These are phyloP conservation scores for Hydnomerulius pinastri DNA, from an alignment of 768 basidiomycete genomes.

Conservation along the genomic window DNA sequence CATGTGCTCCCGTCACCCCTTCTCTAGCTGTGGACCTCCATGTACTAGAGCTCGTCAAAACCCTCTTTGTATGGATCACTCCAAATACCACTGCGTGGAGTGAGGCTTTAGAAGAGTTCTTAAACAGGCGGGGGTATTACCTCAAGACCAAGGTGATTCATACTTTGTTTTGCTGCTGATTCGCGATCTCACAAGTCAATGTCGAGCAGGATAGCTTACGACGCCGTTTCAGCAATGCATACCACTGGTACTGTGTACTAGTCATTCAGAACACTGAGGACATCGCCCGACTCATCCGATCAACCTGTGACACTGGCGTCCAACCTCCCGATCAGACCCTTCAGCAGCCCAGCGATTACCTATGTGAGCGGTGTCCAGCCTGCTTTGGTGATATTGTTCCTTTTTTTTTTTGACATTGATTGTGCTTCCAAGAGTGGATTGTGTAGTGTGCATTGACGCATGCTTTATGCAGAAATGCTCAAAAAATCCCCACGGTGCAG, in stretches of 20 bases:
- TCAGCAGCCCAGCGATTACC: conserved; percentile 16
- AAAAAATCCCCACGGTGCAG: not conserved
- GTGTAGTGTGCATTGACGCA: conserved; percentile 31
- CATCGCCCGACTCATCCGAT: not conserved
- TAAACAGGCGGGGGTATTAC: conserved; percentile 6
- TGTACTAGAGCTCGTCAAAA: conserved; percentile 28
- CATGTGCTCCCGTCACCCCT: conserved; percentile 29
- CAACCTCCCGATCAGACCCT: not conserved
- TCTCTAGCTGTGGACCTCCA: conserved; percentile 34
- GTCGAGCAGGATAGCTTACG: conserved; percentile 23
- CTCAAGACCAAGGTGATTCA: conserved; percentile 6
- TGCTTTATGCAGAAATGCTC: conserved; percentile 36
- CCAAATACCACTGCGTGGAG: conserved; percentile 12
- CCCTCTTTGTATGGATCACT: conserved; percentile 10
- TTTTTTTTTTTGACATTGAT: not conserved
- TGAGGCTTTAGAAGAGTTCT: conserved; percentile 9
- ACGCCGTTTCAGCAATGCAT: conserved; percentile 21
- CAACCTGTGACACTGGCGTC: not conserved
- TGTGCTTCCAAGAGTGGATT: not conserved
- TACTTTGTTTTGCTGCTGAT: not conserved
- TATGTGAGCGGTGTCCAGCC: conserved; percentile 22
- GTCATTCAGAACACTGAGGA: not conserved
- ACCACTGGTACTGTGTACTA: conserved; percentile 23
- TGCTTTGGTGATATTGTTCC: conserved; percentile 27
- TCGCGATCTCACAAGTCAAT: not conserved